These are phyloP conservation scores for Nannochloris sp. DNA, from an alignment of 139 green algal genomes.

Conservation along the genomic window DNA sequence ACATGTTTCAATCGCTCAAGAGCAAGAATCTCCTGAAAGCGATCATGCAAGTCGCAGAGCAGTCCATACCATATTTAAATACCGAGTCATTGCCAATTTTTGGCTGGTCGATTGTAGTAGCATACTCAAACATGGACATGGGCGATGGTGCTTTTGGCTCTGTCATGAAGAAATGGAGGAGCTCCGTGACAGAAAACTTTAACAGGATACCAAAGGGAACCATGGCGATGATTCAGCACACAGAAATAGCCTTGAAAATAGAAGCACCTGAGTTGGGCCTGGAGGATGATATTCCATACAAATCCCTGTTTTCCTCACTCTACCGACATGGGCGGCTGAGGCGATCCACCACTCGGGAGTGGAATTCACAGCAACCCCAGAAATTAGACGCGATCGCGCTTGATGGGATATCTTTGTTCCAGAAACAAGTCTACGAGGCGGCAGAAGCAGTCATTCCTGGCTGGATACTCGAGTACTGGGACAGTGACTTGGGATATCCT, in stretches of 20 bases:
- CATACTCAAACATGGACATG: not conserved
- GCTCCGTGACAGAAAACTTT: too few relatives aligned
- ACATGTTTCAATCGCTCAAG: not conserved
- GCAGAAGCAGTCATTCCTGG: not conserved
- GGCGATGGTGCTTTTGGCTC: not conserved
- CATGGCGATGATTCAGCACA: too few relatives aligned
- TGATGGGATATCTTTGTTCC: constrained; percentile 2
- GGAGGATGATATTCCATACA: too few relatives aligned
- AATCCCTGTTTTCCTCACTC: too few relatives aligned
- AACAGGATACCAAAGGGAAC: too few relatives aligned
- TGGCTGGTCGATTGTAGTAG: constrained; percentile 8
- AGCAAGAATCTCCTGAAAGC: not conserved
- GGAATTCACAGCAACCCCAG: not conserved
- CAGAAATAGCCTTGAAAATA: too few relatives aligned
- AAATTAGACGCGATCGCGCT: not conserved
- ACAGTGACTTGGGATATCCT: not conserved
- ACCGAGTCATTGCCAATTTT: not conserved
- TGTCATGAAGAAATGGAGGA: too few relatives aligned
- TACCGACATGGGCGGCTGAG: not conserved
- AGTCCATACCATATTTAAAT: not conserved
- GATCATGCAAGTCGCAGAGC: not conserved
- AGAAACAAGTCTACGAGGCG: constrained; percentile 4
- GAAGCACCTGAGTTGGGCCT: too few relatives aligned
- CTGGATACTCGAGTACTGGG: constrained; percentile 4
- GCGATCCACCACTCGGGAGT: not conserved